phyloP scores from a whole-genome alignment of 208 protist genomes.

The Crithidia thermophila region DNA sequence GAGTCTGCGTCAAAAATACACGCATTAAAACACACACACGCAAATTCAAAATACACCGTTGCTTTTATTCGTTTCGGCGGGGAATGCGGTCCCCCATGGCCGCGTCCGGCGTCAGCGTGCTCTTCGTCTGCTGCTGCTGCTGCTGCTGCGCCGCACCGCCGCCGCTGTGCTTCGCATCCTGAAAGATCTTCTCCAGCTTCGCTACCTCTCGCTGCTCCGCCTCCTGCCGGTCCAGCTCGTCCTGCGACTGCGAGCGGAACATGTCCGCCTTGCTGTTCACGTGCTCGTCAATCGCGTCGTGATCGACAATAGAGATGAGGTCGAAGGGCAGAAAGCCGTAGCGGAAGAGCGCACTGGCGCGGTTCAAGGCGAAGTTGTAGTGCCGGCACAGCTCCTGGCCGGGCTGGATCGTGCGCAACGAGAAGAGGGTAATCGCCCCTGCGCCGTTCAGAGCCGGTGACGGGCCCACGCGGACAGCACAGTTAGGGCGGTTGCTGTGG shows the following conservation, averaged over 20 bases:
- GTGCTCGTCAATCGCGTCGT: constrained; percentile 80
- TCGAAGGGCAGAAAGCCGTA: constrained; percentile 93
- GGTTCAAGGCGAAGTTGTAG: constrained; percentile 90
- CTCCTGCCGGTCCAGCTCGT: constrained; percentile 36
- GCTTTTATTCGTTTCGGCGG: constrained; percentile 16
- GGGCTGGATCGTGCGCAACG: constrained; percentile 61
- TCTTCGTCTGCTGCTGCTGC: too few species aligned
- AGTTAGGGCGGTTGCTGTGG: constrained; percentile 90
- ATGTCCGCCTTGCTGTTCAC: constrained; percentile 58
- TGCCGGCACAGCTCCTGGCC: constrained; percentile 91
- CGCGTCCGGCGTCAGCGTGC: constrained; percentile 14
- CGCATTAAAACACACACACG: background rate
- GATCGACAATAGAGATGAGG: constrained; percentile 88
- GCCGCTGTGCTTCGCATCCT: constrained; percentile 41
- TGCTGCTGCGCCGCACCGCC: background rate
- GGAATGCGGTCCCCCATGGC: constrained; percentile 22
- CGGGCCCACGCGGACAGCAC: constrained; percentile 64
- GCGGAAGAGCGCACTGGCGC: constrained; percentile 82
- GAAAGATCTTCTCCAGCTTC: constrained; percentile 74
- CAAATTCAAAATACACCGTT: background rate
- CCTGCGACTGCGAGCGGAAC: constrained; percentile 64
- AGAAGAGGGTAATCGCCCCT: constrained; percentile 76
- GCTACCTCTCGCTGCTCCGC: constrained; percentile 51
- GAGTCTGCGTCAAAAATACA: too few species aligned
- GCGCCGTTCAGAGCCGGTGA: constrained; percentile 53